Evolutionary conservation across 169 alveolate species (phyloP).

Genomic region (Perkinsus chesapeaki): DNA sequence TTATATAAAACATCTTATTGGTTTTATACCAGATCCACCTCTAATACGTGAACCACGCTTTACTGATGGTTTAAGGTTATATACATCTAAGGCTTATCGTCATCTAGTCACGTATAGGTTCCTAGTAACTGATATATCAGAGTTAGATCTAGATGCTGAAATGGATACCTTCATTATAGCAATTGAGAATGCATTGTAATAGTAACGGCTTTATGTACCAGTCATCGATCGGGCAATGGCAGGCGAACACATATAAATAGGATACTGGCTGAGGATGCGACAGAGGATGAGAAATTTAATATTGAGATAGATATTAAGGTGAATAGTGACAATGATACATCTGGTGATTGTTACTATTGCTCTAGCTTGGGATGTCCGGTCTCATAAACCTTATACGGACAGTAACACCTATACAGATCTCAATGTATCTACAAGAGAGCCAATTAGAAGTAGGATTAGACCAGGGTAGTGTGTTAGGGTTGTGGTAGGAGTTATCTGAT

Average conservation of each 20-base stretch:
- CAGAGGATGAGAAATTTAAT: no score
- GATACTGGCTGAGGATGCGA: no score
- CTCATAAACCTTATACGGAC: not conserved
- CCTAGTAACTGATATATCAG: not conserved
- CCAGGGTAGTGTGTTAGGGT: not conserved
- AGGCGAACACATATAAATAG: no score
- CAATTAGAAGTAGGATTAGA: not conserved
- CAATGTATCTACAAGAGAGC: not conserved
- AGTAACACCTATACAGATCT: no score
- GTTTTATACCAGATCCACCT: not conserved
- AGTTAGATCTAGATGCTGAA: not conserved
- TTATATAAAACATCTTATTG: not conserved
- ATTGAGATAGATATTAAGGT: not conserved
- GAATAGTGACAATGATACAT: not conserved
- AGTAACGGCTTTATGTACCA: no score
- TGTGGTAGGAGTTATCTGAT: no score
- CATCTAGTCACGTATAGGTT: not conserved
- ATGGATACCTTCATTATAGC: not conserved
- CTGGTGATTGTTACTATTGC: not conserved
- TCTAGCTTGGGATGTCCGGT: not conserved
- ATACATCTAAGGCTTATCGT: no score
- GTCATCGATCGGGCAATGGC: no score
- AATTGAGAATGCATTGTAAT: not conserved
- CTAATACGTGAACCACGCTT: not conserved
- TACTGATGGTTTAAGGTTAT: not conserved